These are phyloP conservation scores for Aegilops bicornis DNA, from an alignment of 176 grass and related monocot species.

Conservation along the genomic window DNA sequence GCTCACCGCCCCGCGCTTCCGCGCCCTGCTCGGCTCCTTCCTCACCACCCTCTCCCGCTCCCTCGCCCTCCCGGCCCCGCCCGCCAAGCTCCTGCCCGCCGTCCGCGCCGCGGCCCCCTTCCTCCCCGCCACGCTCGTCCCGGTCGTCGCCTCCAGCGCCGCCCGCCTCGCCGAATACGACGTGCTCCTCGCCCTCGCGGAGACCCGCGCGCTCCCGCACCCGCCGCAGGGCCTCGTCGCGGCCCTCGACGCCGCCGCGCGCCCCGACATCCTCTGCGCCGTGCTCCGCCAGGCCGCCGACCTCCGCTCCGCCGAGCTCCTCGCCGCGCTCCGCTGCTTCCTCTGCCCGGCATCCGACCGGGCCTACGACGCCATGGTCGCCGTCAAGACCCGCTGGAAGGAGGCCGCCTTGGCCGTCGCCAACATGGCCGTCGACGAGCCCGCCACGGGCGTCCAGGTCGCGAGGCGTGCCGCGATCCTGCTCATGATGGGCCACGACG, in stretches of 20 bases:
- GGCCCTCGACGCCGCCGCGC: constrained; percentile 38
- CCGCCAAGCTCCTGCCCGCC: neutral
- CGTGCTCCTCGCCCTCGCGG: constrained; percentile 46
- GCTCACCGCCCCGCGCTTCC: constrained; percentile 29
- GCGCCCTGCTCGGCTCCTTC: constrained; percentile 44
- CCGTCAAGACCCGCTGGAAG: constrained; percentile 58
- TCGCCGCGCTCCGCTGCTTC: constrained; percentile 56
- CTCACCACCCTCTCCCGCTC: constrained; percentile 25
- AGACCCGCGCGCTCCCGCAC: constrained; percentile 41
- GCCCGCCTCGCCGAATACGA: constrained; percentile 32
- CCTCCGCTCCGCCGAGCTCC: constrained; percentile 54
- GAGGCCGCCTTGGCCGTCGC: constrained; percentile 56
- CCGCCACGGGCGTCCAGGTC: too few species aligned
- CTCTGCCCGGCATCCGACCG: constrained; percentile 53
- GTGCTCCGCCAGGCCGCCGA: constrained; percentile 58
- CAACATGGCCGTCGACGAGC: constrained; percentile 30
- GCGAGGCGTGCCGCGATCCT: constrained; percentile 50
- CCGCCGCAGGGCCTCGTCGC: constrained; percentile 36
- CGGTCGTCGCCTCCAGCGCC: constrained; percentile 41
- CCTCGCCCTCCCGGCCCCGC: constrained; percentile 31
- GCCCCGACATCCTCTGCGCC: constrained; percentile 51
- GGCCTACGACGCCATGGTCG: constrained; percentile 57
- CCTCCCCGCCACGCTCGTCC: constrained; percentile 37
- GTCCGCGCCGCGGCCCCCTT: constrained; percentile 33
- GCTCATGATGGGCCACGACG: constrained; percentile 77